Conservation (phyloP, 2,329 filamentous ascomycete genomes). For the Byssochlamys sp. region DNA sequence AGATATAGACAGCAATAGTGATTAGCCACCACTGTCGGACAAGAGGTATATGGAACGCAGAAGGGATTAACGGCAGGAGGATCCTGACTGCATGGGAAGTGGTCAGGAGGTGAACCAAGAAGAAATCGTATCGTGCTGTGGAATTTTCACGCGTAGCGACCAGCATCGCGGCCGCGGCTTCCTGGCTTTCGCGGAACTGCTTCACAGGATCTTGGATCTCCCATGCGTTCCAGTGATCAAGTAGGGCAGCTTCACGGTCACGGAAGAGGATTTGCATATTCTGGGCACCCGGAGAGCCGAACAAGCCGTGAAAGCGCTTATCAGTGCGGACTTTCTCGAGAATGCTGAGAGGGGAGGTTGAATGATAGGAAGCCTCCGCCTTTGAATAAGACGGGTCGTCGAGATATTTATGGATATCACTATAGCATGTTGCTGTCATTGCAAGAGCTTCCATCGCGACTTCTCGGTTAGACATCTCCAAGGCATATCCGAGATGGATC, state of each 20-base stretch:
- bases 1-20: conserved; percentile 65
- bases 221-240: conserved; percentile 93
- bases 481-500: conserved; percentile 92
- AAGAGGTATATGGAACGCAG: conserved; percentile 61
- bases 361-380: conserved; percentile 50
- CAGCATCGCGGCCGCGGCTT: conserved; percentile 41
- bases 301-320: conserved; percentile 58
- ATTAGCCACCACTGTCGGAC: conserved; percentile 87
- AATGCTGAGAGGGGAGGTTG: conserved; percentile 58
- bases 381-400: conserved; percentile 61
- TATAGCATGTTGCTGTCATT: conserved; percentile 53
- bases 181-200: conserved; percentile 64
- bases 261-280: conserved; percentile 62
- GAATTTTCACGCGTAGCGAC: conserved; percentile 21
- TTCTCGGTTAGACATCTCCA: conserved; percentile 75
- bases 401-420: conserved; percentile 50
- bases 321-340: conserved; percentile 62
- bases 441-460: conserved; percentile 80
- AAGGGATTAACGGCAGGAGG: conserved; percentile 66
- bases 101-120: conserved; percentile 70
- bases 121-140: conserved; percentile 64
- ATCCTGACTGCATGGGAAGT: conserved; percentile 82
- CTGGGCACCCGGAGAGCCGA: conserved; percentile 47
- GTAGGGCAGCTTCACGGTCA: conserved; percentile 57
- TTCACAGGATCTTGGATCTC: conserved; percentile 57